phyloP scores from a whole-genome alignment of 2,329 filamentous ascomycete genomes.

The Xylariaceae sp. region DNA sequence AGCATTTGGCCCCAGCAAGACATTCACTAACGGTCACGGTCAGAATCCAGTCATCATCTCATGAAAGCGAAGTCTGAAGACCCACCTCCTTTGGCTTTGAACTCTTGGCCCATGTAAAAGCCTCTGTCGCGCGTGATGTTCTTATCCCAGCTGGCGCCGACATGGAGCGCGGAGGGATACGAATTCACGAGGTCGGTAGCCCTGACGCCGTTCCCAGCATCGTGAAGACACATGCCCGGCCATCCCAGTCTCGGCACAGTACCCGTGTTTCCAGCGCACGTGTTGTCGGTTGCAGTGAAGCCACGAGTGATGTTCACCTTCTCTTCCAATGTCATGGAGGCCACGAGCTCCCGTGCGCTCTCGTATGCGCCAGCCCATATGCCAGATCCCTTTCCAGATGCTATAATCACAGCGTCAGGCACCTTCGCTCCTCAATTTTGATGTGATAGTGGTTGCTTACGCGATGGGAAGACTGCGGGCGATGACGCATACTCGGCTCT shows the following conservation, averaged over 20 bases:
- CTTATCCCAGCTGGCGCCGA: slow-evolving; percentile 49
- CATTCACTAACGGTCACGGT: slow-evolving; percentile 36
- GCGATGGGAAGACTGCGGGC: slow-evolving; percentile 24
- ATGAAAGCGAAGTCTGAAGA: background rate
- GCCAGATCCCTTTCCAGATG: slow-evolving; percentile 28
- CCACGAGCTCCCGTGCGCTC: slow-evolving; percentile 53
- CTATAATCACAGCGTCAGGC: slow-evolving; percentile 14
- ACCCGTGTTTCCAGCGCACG: slow-evolving; percentile 45
- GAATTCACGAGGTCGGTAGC: slow-evolving; percentile 45
- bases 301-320: slow-evolving; percentile 51
- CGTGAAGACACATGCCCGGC: slow-evolving; percentile 45
- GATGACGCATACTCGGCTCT: slow-evolving; percentile 21
- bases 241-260: slow-evolving; percentile 40
- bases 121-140: slow-evolving; percentile 48
- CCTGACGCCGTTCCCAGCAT: slow-evolving; percentile 45
- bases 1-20: slow-evolving; percentile 63
- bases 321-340: slow-evolving; percentile 61
- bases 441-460: slow-evolving; percentile 16
- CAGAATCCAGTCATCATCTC: slow-evolving; percentile 1
- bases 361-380: slow-evolving; percentile 55
- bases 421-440: too few relatives aligned
- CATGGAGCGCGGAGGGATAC: slow-evolving; percentile 44
- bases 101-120: slow-evolving; percentile 52
- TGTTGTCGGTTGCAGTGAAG: slow-evolving; percentile 39
- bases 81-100: slow-evolving; percentile 45